Percentiles rank a stretch among this genome's conserved stretches.
Conservation (phyloP, 176 grass and related monocot species). For the Avena sativa region DNA sequence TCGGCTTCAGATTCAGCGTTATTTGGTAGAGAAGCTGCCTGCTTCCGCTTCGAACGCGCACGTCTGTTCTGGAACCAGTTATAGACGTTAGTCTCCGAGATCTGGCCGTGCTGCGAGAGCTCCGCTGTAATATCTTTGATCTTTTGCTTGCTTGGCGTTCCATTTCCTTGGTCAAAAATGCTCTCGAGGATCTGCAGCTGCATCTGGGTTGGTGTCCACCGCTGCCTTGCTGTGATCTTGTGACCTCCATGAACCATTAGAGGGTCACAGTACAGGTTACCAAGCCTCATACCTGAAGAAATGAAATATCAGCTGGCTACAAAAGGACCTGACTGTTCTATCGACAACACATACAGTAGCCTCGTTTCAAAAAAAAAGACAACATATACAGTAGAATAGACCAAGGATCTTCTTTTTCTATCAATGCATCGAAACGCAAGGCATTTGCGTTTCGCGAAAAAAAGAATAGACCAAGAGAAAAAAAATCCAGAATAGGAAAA, state of each 20-base stretch:
- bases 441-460: too few species aligned
- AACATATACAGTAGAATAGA: not conserved
- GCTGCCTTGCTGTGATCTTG: constrained; percentile 89
- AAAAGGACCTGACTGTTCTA: not conserved
- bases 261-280: constrained; percentile 79
- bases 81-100: constrained; percentile 97
- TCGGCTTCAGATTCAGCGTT: constrained; percentile 84
- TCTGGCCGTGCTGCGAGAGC: constrained; percentile 91
- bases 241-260: constrained; percentile 74
- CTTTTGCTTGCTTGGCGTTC: constrained; percentile 95
- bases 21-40: constrained; percentile 65
- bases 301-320: constrained; percentile 13
- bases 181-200: constrained; percentile 95
- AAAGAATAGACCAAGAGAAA: too few species aligned
- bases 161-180: constrained; percentile 95
- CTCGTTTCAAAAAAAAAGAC: too few species aligned
- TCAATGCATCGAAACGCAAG: too few species aligned
- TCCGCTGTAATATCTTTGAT: constrained; percentile 90
- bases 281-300: constrained; percentile 84
- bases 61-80: constrained; percentile 99
- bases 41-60: constrained; percentile 93
- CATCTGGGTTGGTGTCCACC: constrained; percentile 93
- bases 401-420: not conserved
- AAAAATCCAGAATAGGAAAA: not conserved
- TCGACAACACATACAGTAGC: not conserved